These are phyloP conservation scores for Colletotrichum gigasporum DNA, from an alignment of 2,329 filamentous ascomycete genomes.

Conservation along the genomic window DNA sequence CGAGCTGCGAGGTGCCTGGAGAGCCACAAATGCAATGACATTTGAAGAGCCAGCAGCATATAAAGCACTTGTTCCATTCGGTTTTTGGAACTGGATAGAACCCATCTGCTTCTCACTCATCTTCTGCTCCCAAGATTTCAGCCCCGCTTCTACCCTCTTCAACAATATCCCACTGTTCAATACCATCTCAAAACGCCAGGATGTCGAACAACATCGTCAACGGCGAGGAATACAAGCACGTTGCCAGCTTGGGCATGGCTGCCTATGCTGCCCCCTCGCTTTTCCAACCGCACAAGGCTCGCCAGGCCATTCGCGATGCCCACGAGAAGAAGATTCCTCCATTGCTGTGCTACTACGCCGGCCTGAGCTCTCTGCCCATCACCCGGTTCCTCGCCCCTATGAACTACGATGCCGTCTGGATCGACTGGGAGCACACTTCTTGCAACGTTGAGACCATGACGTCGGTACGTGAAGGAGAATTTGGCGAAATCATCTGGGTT, in stretches of 20 bases:
- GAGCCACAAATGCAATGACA: slow-evolving; percentile 14
- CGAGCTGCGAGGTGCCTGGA: not conserved
- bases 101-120: not conserved
- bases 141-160: too few species aligned
- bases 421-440: slow-evolving; percentile 59
- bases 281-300: slow-evolving; percentile 54
- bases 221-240: slow-evolving; percentile 29
- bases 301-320: slow-evolving; percentile 56
- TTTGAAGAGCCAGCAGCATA: slow-evolving; percentile 2
- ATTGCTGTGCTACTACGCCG: slow-evolving; percentile 52
- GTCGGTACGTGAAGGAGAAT: slow-evolving; percentile 32
- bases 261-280: slow-evolving; percentile 54
- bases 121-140: not conserved
- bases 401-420: slow-evolving; percentile 53
- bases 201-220: slow-evolving; percentile 23
- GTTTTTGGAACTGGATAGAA: too few species aligned
- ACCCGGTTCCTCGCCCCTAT: slow-evolving; percentile 52
- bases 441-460: slow-evolving; percentile 61
- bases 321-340: slow-evolving; percentile 55
- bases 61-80: not conserved
- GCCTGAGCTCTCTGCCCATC: slow-evolving; percentile 49
- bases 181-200: not conserved
- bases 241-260: slow-evolving; percentile 41
- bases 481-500: too few species aligned
- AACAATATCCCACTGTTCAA: too few species aligned